A percentile compares a stretch with the other conserved stretches of the same genome.
These are phyloP conservation scores for Lactuca saligna DNA, from an alignment of 129 eudicot species.

Conservation along the genomic window DNA sequence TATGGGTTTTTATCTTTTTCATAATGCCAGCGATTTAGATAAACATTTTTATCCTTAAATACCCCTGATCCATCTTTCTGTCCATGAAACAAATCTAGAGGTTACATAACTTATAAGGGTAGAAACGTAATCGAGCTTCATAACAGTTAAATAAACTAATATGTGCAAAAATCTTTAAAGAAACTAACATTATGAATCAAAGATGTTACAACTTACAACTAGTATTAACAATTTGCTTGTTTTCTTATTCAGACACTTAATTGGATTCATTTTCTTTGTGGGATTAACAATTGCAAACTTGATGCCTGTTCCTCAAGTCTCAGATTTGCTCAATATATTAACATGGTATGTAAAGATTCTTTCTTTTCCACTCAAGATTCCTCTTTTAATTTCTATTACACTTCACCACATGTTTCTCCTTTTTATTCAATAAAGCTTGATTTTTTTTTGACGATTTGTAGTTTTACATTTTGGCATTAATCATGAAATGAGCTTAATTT, in stretches of 20 bases:
- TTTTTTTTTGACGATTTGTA: slow-evolving; percentile 9
- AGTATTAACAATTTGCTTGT: slow-evolving; percentile 8
- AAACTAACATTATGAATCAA: neutral
- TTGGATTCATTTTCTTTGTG: slow-evolving; percentile 77
- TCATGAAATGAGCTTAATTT: slow-evolving; percentile 1
- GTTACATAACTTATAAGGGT: slow-evolving; percentile 10
- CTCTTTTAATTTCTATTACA: neutral
- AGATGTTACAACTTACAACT: neutral
- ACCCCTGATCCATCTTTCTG: neutral
- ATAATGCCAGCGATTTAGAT: neutral
- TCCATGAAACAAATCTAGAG: slow-evolving; percentile 12
- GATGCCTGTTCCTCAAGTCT: slow-evolving; percentile 60
- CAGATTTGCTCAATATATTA: slow-evolving; percentile 62
- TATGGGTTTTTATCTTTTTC: neutral
- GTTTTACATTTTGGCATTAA: neutral
- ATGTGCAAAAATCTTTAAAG: neutral
- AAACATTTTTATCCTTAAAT: neutral
- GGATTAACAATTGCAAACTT: slow-evolving; percentile 62
- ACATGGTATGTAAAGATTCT: slow-evolving; percentile 53
- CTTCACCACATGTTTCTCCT: neutral
- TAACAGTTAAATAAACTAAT: neutral
- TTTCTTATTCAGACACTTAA: slow-evolving; percentile 74
- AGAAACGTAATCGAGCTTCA: neutral
- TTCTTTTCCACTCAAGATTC: slow-evolving; percentile 5
- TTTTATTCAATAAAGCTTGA: neutral